A percentile compares a stretch with the other conserved stretches of the same genome.
Conservation (phyloP, 257 asterid genomes). For the Solanum peruvianum region DNA sequence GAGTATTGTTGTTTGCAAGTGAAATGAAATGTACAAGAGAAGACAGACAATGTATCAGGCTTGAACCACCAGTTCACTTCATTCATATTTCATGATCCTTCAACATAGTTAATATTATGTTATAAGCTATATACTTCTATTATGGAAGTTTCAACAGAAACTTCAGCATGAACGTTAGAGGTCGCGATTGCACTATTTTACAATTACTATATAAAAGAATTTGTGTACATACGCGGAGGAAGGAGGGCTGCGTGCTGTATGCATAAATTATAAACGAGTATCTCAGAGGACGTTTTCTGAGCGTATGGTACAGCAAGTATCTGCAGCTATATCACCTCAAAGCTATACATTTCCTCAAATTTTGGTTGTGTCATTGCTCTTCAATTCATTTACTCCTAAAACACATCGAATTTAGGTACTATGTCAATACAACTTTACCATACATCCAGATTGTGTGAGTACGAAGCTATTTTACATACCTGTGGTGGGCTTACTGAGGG, state of each 20-base stretch:
- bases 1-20: not conserved
- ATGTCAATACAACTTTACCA: not conserved
- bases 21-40: not conserved
- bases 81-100: not conserved
- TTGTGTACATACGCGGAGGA: not conserved
- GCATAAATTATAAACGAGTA: not conserved
- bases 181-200: not conserved
- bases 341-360: not conserved
- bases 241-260: not conserved
- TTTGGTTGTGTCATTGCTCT: not conserved
- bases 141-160: not conserved
- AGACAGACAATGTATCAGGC: not conserved
- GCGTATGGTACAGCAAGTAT: not conserved
- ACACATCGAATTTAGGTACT: not conserved
- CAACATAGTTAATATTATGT: not conserved
- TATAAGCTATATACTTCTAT: not conserved
- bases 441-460: not conserved
- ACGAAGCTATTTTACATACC: slow-evolving; percentile 16
- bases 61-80: not conserved
- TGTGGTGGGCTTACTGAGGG: slow-evolving; percentile 24
- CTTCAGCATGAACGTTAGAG: not conserved
- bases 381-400: slow-evolving; percentile 16
- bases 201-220: not conserved
- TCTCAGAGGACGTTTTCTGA: not conserved
- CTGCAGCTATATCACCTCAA: not conserved